Conservation (phyloP, 345 rosid species). For the Excoecaria agallocha region DNA sequence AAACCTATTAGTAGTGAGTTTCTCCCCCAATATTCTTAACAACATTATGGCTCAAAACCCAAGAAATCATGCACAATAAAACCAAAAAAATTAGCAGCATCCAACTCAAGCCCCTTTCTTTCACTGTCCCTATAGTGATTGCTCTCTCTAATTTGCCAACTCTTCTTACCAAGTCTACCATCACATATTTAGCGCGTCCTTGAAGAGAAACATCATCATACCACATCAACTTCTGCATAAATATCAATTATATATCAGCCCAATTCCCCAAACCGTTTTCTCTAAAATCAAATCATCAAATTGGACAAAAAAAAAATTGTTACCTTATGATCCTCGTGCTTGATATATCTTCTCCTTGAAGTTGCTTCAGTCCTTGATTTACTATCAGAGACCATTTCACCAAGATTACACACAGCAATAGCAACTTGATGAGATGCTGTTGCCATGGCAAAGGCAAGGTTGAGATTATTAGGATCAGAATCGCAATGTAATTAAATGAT, state of each 20-base stretch:
- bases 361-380: background rate
- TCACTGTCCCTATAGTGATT: background rate
- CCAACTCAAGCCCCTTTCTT: background rate
- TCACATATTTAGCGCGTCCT: background rate
- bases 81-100: background rate
- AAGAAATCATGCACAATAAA: background rate
- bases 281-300: background rate
- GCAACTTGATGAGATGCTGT: background rate
- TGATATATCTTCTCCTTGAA: background rate
- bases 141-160: background rate
- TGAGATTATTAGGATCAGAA: no score
- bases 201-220: background rate
- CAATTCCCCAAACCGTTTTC: background rate
- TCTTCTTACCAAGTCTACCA: background rate
- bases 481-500: background rate
- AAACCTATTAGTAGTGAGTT: background rate
- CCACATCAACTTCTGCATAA: background rate
- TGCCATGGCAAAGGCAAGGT: background rate
- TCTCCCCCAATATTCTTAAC: background rate
- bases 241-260: background rate
- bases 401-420: background rate
- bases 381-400: background rate
- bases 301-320: background rate
- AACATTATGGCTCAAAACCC: background rate
- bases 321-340: background rate